Evolutionary conservation across 495 filamentous ascomycete species (phyloP).

Genomic region (Letharia lupina): DNA sequence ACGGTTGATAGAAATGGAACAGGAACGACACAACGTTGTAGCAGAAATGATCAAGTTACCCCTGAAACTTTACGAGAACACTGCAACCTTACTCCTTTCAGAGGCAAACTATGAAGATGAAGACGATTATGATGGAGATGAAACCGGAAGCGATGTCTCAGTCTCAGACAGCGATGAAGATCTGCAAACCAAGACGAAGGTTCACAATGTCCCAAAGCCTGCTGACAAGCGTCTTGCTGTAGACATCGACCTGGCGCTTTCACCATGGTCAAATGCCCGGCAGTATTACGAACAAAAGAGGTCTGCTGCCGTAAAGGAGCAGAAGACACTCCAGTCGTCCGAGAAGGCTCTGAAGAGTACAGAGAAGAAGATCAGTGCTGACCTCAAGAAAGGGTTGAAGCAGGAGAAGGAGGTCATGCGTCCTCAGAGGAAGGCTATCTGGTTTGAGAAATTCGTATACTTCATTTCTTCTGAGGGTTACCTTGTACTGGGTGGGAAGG

Average conservation of each 20-base stretch:
- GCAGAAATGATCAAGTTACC: conserved; percentile 82
- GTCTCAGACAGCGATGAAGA: conserved; percentile 52
- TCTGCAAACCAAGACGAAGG: conserved; percentile 30
- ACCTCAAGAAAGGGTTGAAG: conserved; percentile 78
- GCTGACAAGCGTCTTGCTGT: conserved; percentile 51
- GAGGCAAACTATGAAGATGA: conserved; percentile 56
- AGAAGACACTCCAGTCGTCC: conserved; percentile 77
- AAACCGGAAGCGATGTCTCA: conserved; percentile 56
- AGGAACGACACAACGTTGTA: conserved; percentile 70
- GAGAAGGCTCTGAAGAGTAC: conserved; percentile 78
- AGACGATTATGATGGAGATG: conserved; percentile 51
- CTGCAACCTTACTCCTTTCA: conserved; percentile 67
- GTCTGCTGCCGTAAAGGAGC: conserved; percentile 70
- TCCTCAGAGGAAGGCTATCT: conserved; percentile 70
- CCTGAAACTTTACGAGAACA: conserved; percentile 82
- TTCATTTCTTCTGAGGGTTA: conserved; percentile 97
- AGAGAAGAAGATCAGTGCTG: conserved; percentile 75
- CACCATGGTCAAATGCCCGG: conserved; percentile 79
- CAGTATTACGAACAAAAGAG: conserved; percentile 89
- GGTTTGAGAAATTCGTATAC: conserved; percentile 95
- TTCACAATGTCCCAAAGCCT: conserved; percentile 29
- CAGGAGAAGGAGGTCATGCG: conserved; percentile 85
- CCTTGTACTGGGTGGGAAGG: conserved; percentile 75
- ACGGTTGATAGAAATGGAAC: conserved; percentile 77
- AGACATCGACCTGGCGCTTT: conserved; percentile 75